A percentile compares a stretch with the other conserved stretches of the same genome.
Evolutionary conservation across 2,329 filamentous ascomycete genomes (phyloP).

Genomic region (Aureobasidium leucospermi): DNA sequence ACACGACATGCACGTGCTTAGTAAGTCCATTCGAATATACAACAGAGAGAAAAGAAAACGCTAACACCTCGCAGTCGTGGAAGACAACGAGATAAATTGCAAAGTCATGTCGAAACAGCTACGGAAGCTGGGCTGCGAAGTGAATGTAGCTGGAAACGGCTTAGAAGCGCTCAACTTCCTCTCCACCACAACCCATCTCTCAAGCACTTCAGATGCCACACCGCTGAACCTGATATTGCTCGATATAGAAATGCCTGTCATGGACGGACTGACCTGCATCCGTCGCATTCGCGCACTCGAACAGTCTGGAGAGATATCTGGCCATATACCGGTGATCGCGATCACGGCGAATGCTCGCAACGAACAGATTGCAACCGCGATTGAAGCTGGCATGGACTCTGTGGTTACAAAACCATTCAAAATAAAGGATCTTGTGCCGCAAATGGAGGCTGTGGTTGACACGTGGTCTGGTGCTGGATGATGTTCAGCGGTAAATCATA

Average conservation of each 20-base stretch:
- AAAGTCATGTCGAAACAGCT: constrained; percentile 34
- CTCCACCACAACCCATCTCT: constrained; percentile 17
- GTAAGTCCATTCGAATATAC: neutral
- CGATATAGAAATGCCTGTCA: constrained; percentile 78
- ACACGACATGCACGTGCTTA: constrained; percentile 15
- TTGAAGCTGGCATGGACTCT: constrained; percentile 57
- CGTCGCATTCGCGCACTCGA: constrained; percentile 64
- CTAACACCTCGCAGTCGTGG: constrained; percentile 18
- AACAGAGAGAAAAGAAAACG: neutral
- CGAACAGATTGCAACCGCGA: constrained; percentile 65
- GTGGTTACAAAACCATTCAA: constrained; percentile 30
- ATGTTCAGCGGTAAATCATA: neutral
- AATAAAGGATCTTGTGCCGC: constrained; percentile 28
- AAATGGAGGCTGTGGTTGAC: constrained; percentile 26
- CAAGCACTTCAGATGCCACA: neutral
- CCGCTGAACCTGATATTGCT: constrained; percentile 54
- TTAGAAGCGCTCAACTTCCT: constrained; percentile 30
- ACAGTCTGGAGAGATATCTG: constrained; percentile 49
- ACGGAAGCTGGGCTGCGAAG: constrained; percentile 27
- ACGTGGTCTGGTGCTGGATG: neutral
- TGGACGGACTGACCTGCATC: constrained; percentile 72
- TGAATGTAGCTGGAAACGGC: constrained; percentile 33
- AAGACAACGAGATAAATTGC: constrained; percentile 37
- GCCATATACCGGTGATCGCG: constrained; percentile 66
- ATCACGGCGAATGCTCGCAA: constrained; percentile 71